These are phyloP conservation scores for Handroanthus guayacan DNA, from an alignment of 257 asterid genomes.

Conservation along the genomic window DNA sequence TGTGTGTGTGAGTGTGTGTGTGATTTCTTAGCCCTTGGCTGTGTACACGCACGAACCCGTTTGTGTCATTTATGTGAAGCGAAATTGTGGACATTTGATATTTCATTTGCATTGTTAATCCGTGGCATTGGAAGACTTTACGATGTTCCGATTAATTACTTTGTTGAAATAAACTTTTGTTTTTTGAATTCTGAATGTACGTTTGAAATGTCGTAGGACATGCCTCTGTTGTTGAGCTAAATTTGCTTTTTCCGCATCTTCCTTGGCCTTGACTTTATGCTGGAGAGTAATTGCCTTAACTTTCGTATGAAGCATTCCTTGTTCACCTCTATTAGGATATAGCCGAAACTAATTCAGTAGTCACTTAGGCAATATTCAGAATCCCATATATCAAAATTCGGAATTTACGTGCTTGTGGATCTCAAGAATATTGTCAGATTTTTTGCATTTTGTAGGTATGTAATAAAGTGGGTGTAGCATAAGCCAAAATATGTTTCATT, in stretches of 20 bases:
- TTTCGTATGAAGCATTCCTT: background rate
- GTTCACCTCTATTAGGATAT: background rate
- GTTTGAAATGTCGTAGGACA: background rate
- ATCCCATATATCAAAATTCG: background rate
- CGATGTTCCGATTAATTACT: background rate
- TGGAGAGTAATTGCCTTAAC: background rate
- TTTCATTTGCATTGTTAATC: background rate
- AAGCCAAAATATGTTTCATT: background rate
- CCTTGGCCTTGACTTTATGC: slow-evolving; percentile 6
- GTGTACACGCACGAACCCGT: background rate
- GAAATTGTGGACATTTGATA: background rate
- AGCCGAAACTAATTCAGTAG: background rate
- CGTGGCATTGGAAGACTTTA: background rate
- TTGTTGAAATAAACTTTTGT: background rate
- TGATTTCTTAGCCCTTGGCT: background rate
- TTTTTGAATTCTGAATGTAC: background rate
- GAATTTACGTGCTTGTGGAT: background rate
- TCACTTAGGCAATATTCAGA: background rate
- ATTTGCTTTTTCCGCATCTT: background rate
- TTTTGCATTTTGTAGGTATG: background rate
- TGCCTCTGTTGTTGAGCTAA: background rate
- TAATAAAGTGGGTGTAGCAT: background rate
- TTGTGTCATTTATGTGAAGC: background rate
- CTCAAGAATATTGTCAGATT: background rate
- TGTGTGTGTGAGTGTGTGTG: background rate